phyloP scores from a whole-genome alignment of 208 protist genomes.

The Trypanosoma mega region DNA sequence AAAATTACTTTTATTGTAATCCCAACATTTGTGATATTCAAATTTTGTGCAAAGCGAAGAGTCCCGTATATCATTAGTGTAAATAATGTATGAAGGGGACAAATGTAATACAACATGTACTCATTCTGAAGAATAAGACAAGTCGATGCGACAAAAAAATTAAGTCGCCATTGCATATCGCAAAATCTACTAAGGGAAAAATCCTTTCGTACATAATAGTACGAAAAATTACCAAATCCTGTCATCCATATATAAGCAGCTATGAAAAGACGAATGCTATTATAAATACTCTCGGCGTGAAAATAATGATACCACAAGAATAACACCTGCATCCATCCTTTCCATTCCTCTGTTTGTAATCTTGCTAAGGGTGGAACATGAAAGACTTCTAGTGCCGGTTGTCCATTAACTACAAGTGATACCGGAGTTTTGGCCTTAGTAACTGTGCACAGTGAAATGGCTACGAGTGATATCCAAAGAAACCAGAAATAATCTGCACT shows the following conservation, averaged over 20 bases:
- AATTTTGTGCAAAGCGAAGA: constrained; percentile 25
- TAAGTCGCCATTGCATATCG: constrained; percentile 77
- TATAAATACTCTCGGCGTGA: constrained; percentile 67
- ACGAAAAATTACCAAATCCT: constrained; percentile 90
- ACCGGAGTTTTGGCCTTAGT: constrained; percentile 11
- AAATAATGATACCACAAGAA: constrained; percentile 92
- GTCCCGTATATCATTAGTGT: constrained; percentile 62
- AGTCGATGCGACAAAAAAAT: constrained; percentile 67
- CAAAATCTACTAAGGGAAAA: constrained; percentile 52
- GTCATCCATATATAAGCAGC: constrained; percentile 91
- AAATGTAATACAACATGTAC: constrained; percentile 94
- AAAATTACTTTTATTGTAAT: constrained; percentile 40
- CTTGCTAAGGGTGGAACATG: constrained; percentile 47
- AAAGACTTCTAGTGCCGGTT: neutral
- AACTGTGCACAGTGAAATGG: constrained; percentile 25
- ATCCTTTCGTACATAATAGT: constrained; percentile 77
- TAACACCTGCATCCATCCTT: constrained; percentile 89
- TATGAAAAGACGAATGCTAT: constrained; percentile 87
- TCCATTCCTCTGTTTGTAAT: constrained; percentile 92
- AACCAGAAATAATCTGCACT: constrained; percentile 36
- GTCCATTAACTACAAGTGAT: constrained; percentile 2
- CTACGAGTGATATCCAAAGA: constrained; percentile 20
- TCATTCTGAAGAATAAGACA: constrained; percentile 59
- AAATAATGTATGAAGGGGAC: constrained; percentile 85
- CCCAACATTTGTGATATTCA: constrained; percentile 26